Percentiles rank a stretch among this genome's conserved stretches.
phyloP scores from a whole-genome alignment of 2,329 filamentous ascomycete genomes.

The Neofusicoccum cordaticola region DNA sequence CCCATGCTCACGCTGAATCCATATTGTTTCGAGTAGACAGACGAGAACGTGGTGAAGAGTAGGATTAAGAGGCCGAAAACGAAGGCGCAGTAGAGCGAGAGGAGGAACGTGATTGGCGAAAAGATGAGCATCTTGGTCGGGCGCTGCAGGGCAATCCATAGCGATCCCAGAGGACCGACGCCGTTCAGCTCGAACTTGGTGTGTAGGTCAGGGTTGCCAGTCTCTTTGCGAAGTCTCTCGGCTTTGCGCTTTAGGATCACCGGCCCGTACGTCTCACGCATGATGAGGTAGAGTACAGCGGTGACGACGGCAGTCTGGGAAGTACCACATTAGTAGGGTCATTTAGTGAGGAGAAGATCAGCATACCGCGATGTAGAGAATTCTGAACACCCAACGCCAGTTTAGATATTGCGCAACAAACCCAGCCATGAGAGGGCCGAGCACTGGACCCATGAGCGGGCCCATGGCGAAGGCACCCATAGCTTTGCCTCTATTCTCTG shows the following conservation, averaged over 20 bases:
- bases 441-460: conserved; percentile 48
- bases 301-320: background rate
- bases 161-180: background rate
- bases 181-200: conserved; percentile 23
- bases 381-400: background rate
- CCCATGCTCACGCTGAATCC: background rate
- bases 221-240: conserved; percentile 53
- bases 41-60: conserved; percentile 23
- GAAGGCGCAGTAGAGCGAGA: conserved; percentile 19
- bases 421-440: conserved; percentile 34
- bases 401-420: background rate
- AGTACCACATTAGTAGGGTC: background rate
- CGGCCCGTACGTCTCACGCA: conserved; percentile 53
- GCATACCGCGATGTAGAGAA: background rate
- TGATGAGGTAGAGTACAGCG: conserved; percentile 29
- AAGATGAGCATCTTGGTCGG: conserved; percentile 26
- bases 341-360: too few species aligned
- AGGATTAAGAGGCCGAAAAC: conserved; percentile 22
- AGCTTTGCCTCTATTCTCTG: conserved; percentile 46
- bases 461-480: conserved; percentile 52
- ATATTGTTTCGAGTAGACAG: conserved; percentile 11
- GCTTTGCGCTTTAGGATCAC: conserved; percentile 53
- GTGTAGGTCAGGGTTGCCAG: conserved; percentile 52
- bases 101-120: conserved; percentile 23
- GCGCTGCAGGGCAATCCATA: conserved; percentile 23